Base-by-base conservation (phyloP, 495 filamentous ascomycete genomes). In the Melanomma pulvis-pyrius region DNA sequence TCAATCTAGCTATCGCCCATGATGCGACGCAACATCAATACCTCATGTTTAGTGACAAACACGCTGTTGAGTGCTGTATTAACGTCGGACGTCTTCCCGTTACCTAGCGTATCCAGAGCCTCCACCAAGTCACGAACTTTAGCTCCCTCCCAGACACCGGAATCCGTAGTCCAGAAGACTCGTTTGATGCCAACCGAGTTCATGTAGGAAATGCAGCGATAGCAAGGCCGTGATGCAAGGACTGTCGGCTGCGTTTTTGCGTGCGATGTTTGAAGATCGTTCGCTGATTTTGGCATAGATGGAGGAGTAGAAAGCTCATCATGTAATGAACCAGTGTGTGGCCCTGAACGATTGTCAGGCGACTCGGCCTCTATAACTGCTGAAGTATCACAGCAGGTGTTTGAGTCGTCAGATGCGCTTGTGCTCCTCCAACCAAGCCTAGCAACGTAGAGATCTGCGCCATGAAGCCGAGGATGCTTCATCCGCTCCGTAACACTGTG, bases 41-140 rank as follows among this genome's bases (percentile, higher is more conserved):
- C 77, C 68, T 82, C 81, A 74, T 84, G 81, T 74, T 82, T 84
- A 13, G 81, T 84, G 13, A 82, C 75, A 68, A 82, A 83, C 8
- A 82, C 65, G 11, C 67, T 73, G 13, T 63, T 70, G 0, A 63
- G 55, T 4, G 52, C 68, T 12, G 55, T 22, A 29, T 54, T 53
- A 34, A 58, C 62, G 51, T 70, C 63, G 15, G 62, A 69, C 46
- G 52, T 50, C 22, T 15, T 59, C 1, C 63, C 74, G 0, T 63
- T 48, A 34, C 69, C 67, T 7, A 67, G 70, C 8, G 52, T 61
- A 25, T 82, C 79, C 32, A 82, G 66, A 24, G 79, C 76, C 56
- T 83, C 76, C 6, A 80, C 77, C 15, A 83, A 66, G 65, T 83
- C 80, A 15, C 78, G 70, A 1, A 83, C 80, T 67, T 83, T 83